Evolutionary conservation across 768 basidiomycete genomes (phyloP), one percentile per base, ranked within the genome.

Genomic region (Hemileccinum impolitum): DNA sequence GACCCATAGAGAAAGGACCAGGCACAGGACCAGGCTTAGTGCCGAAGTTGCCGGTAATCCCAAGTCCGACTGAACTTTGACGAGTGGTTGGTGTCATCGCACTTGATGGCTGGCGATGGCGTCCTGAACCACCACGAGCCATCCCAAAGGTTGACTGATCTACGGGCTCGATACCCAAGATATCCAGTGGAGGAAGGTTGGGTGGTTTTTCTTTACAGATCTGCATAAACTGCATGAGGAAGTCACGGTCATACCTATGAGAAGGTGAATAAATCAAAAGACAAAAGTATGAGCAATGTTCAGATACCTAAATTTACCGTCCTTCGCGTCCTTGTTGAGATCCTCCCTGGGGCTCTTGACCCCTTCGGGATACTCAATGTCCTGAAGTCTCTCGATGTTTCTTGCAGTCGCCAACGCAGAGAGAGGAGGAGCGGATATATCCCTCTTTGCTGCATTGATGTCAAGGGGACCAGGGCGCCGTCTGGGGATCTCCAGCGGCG

Each of bases 141-240:
- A 85, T 78, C 4, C 61, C 54, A 62, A 76, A 73, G 42, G 72
- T 51, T 41, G 72, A 53, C 60, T 83, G 76, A 59, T 85, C 80
- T 23, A 78, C 75, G 10, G 90, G 87, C 61, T 94, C 92, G 45
- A 97, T 81, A 47, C 95, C 95, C 59, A 98, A 86, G 10, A 87
- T 85, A 56, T 93, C 92, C 47, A 97, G 79, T 52, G 91, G 82
- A 35, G 93, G 92, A 23, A 97, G 84, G 47, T 80, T 77, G 46
- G 90, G 92, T 3, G 96, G 95, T 69, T 94, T 94, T 72, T 97
- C 95, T 68, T 84, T 90, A 77, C 96, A 99, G 52, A 95, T 71
- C 19, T 73, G 70, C 90, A 96, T 94, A 74, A 99, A 99, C 65
- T 99, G 95, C 51, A 99, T 71, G 21, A 99, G 79, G 82, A 99